Evolutionary conservation across 1,139 yeast species (phyloP), one percentile per base, ranked within the genome.

Genomic region (Suhomyces terraborum): DNA sequence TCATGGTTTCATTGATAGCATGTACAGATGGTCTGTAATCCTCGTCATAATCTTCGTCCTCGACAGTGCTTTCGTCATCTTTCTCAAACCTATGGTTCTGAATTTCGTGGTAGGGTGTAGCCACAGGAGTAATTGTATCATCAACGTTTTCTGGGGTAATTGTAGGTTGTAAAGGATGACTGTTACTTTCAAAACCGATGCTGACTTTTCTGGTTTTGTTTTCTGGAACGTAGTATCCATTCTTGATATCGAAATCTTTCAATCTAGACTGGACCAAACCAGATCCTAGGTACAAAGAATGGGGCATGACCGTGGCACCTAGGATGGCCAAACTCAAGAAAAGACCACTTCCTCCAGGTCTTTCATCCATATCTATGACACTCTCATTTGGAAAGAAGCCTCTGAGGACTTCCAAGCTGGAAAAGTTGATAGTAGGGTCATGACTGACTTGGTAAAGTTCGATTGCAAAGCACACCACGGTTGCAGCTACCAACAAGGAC

Each of bases 291-390:
- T 87, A 93, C 33, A 93, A 69, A 1, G 95, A 85, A 61, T 93
- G 98, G 3, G 98, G 98, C 98, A 93, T 93, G 22, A 93, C 95
- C 1, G 98, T 94, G 21, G 98, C 97, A 16, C 98, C 98, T 41
- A 93, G 70, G 41, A 93, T 86, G 17, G 97, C 98, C 52, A 95
- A 81, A 38, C 96, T 82, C 31, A 88, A 69, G 58, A 87, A 93
- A 32, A 91, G 69, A 0, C 97, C 98, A 51, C 66, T 70, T 10
- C 75, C 76, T 27, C 87, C 83, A 2, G 40, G 39, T 40, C 71
- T 53, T 41, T 88, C 87, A n/a, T 64, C 59, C 64, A 69, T 64
- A 47, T 71, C 77, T 27, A 88, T 74, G 13, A 88, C 80, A 38
- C 80, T 78, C 24, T 66, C 72, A 21, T 87, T 84, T 2, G 98